Evolutionary conservation across 1,284 basidiomycete genomes (phyloP), one percentile per base, ranked within the genome.

Genomic region (Microbotryomycetes sp.): DNA sequence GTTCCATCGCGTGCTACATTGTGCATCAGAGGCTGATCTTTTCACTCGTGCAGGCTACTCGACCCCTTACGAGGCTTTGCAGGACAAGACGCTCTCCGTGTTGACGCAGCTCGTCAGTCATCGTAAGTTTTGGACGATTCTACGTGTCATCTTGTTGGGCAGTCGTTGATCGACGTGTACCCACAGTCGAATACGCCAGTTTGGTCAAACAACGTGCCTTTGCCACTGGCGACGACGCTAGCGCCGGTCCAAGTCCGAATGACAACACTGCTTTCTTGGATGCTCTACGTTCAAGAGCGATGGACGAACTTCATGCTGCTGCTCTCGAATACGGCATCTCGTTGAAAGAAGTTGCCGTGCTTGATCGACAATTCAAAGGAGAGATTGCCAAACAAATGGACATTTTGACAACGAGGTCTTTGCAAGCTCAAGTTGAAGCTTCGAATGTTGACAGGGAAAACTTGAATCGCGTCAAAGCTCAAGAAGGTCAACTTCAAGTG

Each of bases 391-490:
- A 81, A 22, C 87, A 87, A 1, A 88, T 89, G 87, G 86, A 89
- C 72, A 87, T 86, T 71, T 78, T 89, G 54, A 89, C 87, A 3
- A 87, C 86, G 9, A 81, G 87, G 68, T 87, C 86, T 7, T 77
- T 89, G 48, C 85, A 89, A 72, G 86, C 87, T 5, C 87, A 89
- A 74, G 87, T 89, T 47, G 87, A 89, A 74, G 87, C 87, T 60
- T 86, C 87, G 28, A 88, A 89, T 67, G 87, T 89, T 58, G 87
- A 89, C 74, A 76, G 87, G 60, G 87, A 89, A 75, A 89, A 89
- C 72, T 86, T 84, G 76, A 89, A 89, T 76, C 86, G 85, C 73
- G 84, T 88, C 70, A 89, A 88, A 76, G 84, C 86, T 68, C 85
- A 88, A 72, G 83, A 89, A 74, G 87, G 87, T 70, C 79, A 84